Base-by-base conservation (phyloP, 1,284 basidiomycete genomes). In the Sanghuangporus weigelae region DNA sequence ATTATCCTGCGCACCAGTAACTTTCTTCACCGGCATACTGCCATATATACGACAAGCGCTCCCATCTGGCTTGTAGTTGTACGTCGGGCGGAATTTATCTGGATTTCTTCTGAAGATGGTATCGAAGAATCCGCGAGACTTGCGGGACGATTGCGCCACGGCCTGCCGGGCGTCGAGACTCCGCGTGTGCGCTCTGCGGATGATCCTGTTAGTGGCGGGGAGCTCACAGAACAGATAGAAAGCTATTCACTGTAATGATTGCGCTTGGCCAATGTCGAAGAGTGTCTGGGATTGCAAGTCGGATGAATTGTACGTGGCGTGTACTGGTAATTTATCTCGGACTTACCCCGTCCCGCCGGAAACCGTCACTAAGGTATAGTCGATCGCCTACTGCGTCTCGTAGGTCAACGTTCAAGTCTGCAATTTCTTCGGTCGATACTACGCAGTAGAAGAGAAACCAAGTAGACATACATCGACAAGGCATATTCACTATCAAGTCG, bases 321-420 rank as follows among this genome's bases (percentile, higher is more conserved):
- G 64, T 46, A 8, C 8, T 16, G 8, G 44, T 66, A 59, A 23
- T 40, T 19, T n/a, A n/a, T n/a, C 48, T 39, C 16, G 42, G 6
- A 35, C 85, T 67, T 72, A 92, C 90, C 23, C 93, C 93, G 70
- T 99, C 96, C 67, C 95, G 88, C 56, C 82, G 85, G 72, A 98
- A 89, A 42, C 88, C 88, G 64, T 89, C 87, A 68, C 84, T 95
- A 63, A 98, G 82, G 73, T 92, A 93, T 36, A 98, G 73, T 42
- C 95, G 80, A 73, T 99, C 96, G 0, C 96, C 96, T 7, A 96
- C 84, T 0, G 92, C 92, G 74, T 99, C 96, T 58, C 95, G 81
- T 57, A 99, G 76, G 73, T 98, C 96, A 23, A 98, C 87, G 57
- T 87, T 90, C 60, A 99, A 78, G 72, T 81, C 93, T 95, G 68